These are phyloP conservation scores for Canariomyces notabilis DNA, from an alignment of 2,329 filamentous ascomycete genomes.

Conservation along the genomic window DNA sequence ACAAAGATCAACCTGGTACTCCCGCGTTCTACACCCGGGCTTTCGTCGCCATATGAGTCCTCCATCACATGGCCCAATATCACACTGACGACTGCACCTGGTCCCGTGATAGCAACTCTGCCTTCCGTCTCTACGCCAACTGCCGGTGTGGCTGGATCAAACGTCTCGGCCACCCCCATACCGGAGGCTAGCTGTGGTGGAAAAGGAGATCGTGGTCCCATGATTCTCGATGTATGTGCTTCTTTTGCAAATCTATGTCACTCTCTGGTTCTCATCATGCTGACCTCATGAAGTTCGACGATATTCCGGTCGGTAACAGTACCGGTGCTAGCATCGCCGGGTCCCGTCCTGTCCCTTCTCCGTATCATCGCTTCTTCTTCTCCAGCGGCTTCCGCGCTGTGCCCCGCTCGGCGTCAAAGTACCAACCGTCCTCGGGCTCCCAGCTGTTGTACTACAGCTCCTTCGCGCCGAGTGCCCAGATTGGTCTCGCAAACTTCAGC, in stretches of 20 bases:
- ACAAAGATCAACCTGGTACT: no score
- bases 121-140: no score
- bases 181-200: slow-evolving; percentile 1
- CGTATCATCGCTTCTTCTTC: slow-evolving; percentile 23
- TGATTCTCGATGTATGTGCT: not conserved
- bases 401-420: slow-evolving; percentile 1
- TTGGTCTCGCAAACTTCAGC: slow-evolving; percentile 22
- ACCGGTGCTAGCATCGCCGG: slow-evolving; percentile 1
- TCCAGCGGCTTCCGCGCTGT: slow-evolving; percentile 16
- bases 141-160: not conserved
- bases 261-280: not conserved
- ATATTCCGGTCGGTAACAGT: slow-evolving; percentile 13
- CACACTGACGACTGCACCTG: not conserved
- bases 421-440: slow-evolving; percentile 22
- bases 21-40: not conserved
- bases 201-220: not conserved
- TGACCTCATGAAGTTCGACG: slow-evolving; percentile 19
- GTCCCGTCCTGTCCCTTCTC: slow-evolving; percentile 16
- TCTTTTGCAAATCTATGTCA: not conserved
- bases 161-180: not conserved
- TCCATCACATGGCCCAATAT: not conserved
- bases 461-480: slow-evolving; percentile 23
- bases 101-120: not conserved
- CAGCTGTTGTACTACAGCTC: slow-evolving; percentile 26
- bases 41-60: not conserved